Percentiles rank a stretch among this genome's conserved stretches.
These are phyloP conservation scores for Penicillium desertorum DNA, from an alignment of 495 filamentous ascomycete species.

Conservation along the genomic window DNA sequence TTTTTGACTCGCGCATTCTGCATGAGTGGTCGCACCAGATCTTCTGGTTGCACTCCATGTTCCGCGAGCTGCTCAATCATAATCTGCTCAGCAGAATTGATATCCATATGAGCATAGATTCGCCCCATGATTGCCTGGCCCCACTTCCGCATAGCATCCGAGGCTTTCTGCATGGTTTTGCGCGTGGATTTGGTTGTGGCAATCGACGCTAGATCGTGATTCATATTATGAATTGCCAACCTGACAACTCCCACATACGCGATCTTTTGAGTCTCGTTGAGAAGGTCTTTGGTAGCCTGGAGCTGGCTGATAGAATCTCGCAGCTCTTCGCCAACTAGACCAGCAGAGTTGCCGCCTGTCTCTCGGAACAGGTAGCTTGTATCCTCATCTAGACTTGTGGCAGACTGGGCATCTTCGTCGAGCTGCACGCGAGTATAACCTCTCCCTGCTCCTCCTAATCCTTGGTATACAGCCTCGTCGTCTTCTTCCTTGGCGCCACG, in stretches of 20 bases:
- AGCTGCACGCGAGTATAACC: constrained; percentile 92
- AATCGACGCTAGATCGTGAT: constrained; percentile 60
- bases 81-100: constrained; percentile 81
- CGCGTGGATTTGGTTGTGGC: constrained; percentile 54
- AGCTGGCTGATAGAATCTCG: constrained; percentile 86
- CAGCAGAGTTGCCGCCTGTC: constrained; percentile 55
- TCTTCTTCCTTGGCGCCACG: constrained; percentile 69
- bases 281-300: constrained; percentile 90
- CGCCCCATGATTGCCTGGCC: constrained; percentile 95
- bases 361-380: constrained; percentile 92
- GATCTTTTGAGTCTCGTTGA: constrained; percentile 94
- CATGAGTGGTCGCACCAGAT: constrained; percentile 85
- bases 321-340: constrained; percentile 73
- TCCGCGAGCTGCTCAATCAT: constrained; percentile 98
- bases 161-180: constrained; percentile 65
- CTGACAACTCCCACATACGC: constrained; percentile 91
- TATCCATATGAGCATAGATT: constrained; percentile 94
- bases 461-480: constrained; percentile 68
- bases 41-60: constrained; percentile 81
- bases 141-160: constrained; percentile 90
- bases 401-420: constrained; percentile 91
- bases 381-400: constrained; percentile 96
- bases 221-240: constrained; percentile 75
- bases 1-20: constrained; percentile 92
- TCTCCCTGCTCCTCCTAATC: constrained; percentile 82